Evolutionary conservation across 495 filamentous ascomycete genomes (phyloP).

Genomic region (Bryoglossum gracile): DNA sequence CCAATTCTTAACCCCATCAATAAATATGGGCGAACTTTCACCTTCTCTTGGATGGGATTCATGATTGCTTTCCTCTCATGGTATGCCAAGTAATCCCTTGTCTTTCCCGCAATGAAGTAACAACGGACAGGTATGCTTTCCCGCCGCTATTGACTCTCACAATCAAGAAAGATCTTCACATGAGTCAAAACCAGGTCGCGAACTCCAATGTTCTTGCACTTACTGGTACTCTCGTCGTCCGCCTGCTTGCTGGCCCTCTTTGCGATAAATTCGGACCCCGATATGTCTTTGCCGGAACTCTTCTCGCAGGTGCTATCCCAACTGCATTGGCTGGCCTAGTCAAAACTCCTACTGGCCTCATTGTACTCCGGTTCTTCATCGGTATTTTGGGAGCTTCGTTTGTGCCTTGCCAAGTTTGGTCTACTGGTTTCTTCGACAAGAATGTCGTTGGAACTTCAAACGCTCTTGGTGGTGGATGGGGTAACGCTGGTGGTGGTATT

Average conservation of each 20-base stretch:
- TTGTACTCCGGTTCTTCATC: constrained; percentile 81
- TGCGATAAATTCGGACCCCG: constrained; percentile 84
- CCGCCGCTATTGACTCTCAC: constrained; percentile 64
- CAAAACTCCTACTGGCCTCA: constrained; percentile 58
- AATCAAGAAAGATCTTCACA: constrained; percentile 67
- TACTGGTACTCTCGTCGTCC: constrained; percentile 76
- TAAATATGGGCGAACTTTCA: constrained; percentile 79
- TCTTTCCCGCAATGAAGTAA: constrained; percentile 4
- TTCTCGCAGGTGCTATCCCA: constrained; percentile 73
- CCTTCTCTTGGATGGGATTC: constrained; percentile 91
- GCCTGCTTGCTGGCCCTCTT: constrained; percentile 74
- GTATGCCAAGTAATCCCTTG: constrained; percentile 34
- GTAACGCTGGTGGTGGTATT: constrained; percentile 88
- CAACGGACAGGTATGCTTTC: constrained; percentile 43
- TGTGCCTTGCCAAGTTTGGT: constrained; percentile 95
- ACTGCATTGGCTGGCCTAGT: constrained; percentile 77
- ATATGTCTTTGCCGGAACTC: constrained; percentile 64
- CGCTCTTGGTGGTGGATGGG: constrained; percentile 74
- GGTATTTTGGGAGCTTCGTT: constrained; percentile 88
- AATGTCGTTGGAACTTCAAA: constrained; percentile 90
- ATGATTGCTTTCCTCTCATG: constrained; percentile 92
- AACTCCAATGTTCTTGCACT: constrained; percentile 92
- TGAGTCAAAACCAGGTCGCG: constrained; percentile 63
- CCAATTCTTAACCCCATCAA: constrained; percentile 74
- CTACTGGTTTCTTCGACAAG: constrained; percentile 92